Percentiles rank a stretch among this genome's conserved stretches.
Evolutionary conservation across 2,329 filamentous ascomycete genomes (phyloP).

Genomic region (Microdochium paspali): DNA sequence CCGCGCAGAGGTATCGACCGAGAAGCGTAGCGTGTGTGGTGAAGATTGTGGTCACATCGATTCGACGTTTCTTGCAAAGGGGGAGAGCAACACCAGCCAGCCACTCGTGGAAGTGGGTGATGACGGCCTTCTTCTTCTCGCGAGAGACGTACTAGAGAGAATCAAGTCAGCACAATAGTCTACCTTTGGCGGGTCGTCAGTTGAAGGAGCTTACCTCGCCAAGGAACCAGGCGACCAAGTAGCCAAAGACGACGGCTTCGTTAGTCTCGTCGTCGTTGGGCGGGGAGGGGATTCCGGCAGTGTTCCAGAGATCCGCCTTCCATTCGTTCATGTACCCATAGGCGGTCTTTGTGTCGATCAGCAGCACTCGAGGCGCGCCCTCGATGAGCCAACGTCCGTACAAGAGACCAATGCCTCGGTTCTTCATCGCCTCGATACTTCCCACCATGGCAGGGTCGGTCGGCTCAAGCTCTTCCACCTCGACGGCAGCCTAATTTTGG

Average conservation of each 20-base stretch:
- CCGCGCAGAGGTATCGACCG: slow-evolving; percentile 91
- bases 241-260: slow-evolving; percentile 94
- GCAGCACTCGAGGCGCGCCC: slow-evolving; percentile 82
- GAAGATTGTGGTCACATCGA: slow-evolving; percentile 96
- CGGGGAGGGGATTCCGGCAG: slow-evolving; percentile 87
- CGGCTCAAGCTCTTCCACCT: slow-evolving; percentile 89
- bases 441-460: slow-evolving; percentile 67
- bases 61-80: slow-evolving; percentile 84
- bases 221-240: slow-evolving; percentile 94
- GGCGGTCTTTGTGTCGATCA: slow-evolving; percentile 91
- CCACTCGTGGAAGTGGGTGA: slow-evolving; percentile 99
- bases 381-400: slow-evolving; percentile 98
- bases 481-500: slow-evolving; percentile 71
- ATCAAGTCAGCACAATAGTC: slow-evolving; percentile 9
- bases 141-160: slow-evolving; percentile 72
- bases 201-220: slow-evolving; percentile 74
- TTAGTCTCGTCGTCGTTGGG: slow-evolving; percentile 91
- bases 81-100: slow-evolving; percentile 88
- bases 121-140: slow-evolving; percentile 84
- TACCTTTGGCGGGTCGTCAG: too few species aligned
- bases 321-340: slow-evolving; percentile 91
- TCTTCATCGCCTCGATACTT: slow-evolving; percentile 87
- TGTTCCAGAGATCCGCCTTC: slow-evolving; percentile 93
- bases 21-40: slow-evolving; percentile 95
- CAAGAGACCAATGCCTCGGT: slow-evolving; percentile 78